A percentile compares a stretch with the other conserved stretches of the same genome.
These are phyloP conservation scores for Rhizopus stolonifer DNA, from an alignment of 371 early-diverging fungal species.

Conservation along the genomic window DNA sequence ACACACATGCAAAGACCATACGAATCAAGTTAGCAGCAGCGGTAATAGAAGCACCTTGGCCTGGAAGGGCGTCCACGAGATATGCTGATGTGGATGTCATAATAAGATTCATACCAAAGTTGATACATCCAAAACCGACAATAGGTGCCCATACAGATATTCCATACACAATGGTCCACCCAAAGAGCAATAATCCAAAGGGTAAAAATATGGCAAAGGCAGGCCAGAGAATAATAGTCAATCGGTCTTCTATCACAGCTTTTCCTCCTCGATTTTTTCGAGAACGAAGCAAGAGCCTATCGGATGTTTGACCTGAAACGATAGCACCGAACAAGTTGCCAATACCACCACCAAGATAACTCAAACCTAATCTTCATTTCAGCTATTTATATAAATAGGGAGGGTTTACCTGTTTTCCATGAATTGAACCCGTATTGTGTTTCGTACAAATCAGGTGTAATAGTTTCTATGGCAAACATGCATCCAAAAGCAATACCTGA, in stretches of 20 bases:
- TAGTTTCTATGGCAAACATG: conserved; percentile 50
- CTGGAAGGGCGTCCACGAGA: conserved; percentile 43
- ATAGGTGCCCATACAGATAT: conserved; percentile 38
- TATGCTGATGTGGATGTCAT: conserved; percentile 42
- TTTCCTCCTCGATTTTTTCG: conserved; percentile 39
- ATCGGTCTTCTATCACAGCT: conserved; percentile 39
- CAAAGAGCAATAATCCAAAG: conserved; percentile 43
- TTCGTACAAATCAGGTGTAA: conserved; percentile 37
- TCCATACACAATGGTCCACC: conserved; percentile 35
- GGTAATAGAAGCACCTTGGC: conserved; percentile 44
- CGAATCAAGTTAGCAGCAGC: conserved; percentile 46
- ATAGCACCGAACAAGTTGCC: conserved; percentile 27
- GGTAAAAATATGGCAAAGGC: conserved; percentile 38
- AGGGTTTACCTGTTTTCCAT: conserved; percentile 38
- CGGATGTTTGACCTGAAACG: conserved; percentile 41
- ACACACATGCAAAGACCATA: conserved; percentile 44
- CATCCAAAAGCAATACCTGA: conserved; percentile 52
- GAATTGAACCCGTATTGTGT: conserved; percentile 32
- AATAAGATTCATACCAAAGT: conserved; percentile 49
- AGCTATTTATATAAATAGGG: background rate
- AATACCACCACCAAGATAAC: conserved; percentile 31
- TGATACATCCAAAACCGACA: conserved; percentile 41
- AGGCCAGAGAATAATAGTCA: conserved; percentile 42
- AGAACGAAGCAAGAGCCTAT: conserved; percentile 34
- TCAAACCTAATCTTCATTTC: conserved; percentile 21